phyloP scores from a whole-genome alignment of 1,284 basidiomycete species.

The Schizophyllum amplum region DNA sequence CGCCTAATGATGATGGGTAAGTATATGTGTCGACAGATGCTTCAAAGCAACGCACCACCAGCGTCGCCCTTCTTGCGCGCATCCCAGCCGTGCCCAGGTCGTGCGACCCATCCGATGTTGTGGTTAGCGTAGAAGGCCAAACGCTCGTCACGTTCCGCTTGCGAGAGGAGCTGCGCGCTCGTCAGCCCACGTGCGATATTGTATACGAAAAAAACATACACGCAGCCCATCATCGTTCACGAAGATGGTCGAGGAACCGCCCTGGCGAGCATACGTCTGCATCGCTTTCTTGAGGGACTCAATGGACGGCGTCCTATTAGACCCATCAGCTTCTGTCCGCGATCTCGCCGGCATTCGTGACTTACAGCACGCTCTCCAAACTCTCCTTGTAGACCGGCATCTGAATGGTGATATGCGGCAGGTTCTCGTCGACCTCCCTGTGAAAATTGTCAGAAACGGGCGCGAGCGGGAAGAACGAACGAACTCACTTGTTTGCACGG shows the following conservation, averaged over 20 bases:
- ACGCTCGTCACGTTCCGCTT: conserved; percentile 60
- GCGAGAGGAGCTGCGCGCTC: conserved; percentile 38
- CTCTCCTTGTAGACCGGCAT: conserved; percentile 82
- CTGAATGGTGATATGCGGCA: conserved; percentile 74
- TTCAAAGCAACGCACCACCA: no score
- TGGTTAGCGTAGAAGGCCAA: conserved; percentile 73
- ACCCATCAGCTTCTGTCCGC: not conserved
- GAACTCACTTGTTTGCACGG: conserved; percentile 35
- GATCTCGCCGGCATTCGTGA: conserved; percentile 7
- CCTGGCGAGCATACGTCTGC: conserved; percentile 79
- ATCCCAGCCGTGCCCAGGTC: conserved; percentile 18
- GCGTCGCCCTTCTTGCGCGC: not conserved
- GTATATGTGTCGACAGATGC: no score
- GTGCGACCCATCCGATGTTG: conserved; percentile 52
- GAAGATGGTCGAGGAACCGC: conserved; percentile 68
- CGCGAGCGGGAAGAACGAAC: not conserved
- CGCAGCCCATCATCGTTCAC: conserved; percentile 74
- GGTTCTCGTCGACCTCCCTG: conserved; percentile 35
- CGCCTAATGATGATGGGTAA: conserved; percentile 41
- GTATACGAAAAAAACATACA: conserved; percentile 17
- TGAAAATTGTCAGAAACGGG: not conserved
- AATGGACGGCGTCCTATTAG: conserved; percentile 56
- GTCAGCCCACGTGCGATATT: not conserved
- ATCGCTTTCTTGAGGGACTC: conserved; percentile 77
- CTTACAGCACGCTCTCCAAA: conserved; percentile 49